phyloP scores from a whole-genome alignment of 2,329 filamentous ascomycete species.

The Calonectria honghensis region DNA sequence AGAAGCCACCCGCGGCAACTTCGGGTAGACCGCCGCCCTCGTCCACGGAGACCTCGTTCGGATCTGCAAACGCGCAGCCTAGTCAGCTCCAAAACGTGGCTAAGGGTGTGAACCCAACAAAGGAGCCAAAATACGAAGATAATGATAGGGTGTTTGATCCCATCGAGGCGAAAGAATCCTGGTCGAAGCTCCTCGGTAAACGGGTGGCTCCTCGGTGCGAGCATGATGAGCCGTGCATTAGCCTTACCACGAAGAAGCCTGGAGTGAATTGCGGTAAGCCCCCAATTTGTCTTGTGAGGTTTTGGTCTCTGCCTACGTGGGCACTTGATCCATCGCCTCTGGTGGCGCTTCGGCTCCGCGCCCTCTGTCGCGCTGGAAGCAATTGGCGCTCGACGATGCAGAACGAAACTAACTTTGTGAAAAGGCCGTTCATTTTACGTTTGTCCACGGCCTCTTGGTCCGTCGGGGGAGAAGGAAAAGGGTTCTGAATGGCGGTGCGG shows the following conservation, averaged over 20 bases:
- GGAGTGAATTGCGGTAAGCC: conserved; percentile 84
- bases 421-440: conserved; percentile 79
- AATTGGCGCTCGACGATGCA: not conserved
- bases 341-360: not conserved
- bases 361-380: not conserved
- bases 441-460: conserved; percentile 84
- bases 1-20: conserved; percentile 31
- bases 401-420: conserved; percentile 45
- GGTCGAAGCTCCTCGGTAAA: conserved; percentile 88
- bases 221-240: conserved; percentile 91
- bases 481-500: conserved; percentile 90
- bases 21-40: conserved; percentile 38
- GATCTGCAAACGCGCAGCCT: conserved; percentile 9
- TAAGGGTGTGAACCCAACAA: conserved; percentile 24
- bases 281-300: not conserved
- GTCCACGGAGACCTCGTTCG: conserved; percentile 43
- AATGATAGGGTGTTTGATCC: conserved; percentile 76
- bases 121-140: conserved; percentile 39
- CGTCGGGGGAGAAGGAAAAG: conserved; percentile 88
- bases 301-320: too few species aligned
- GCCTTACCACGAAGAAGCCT: conserved; percentile 88
- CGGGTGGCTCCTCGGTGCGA: conserved; percentile 87
- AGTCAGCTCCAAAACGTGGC: conserved; percentile 23
- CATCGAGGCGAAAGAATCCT: conserved; percentile 85
- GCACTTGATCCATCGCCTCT: not conserved